Evolutionary conservation across 2,329 filamentous ascomycete genomes (phyloP).

Genomic region (Aspergillus sp.): DNA sequence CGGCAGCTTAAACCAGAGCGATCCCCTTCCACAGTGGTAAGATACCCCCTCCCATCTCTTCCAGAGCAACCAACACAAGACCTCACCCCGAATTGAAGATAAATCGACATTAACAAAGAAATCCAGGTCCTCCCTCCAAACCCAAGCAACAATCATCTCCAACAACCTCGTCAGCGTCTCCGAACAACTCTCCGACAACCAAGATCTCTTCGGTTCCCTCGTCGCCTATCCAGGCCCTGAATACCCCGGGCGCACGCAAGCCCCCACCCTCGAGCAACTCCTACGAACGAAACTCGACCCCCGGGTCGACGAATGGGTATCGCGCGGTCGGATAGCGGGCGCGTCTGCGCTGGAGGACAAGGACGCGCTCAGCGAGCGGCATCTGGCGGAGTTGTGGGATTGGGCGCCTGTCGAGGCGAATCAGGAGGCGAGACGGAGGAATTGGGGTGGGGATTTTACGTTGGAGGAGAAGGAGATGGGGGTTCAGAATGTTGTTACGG

Average conservation of each 20-base stretch:
- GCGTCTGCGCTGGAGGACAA: conserved; percentile 4
- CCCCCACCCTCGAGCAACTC: conserved; percentile 59
- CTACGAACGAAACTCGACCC: conserved; percentile 82
- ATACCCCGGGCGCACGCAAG: conserved; percentile 65
- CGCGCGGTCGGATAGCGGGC: conserved; percentile 47
- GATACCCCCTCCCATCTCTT: conserved; percentile 12
- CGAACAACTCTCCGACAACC: conserved; percentile 60
- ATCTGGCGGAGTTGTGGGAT: conserved; percentile 58
- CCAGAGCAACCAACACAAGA: neutral
- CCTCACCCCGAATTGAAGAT: conserved; percentile 2
- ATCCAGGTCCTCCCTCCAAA: conserved; percentile 63
- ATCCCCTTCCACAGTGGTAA: conserved; percentile 65
- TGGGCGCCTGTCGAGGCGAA: conserved; percentile 50
- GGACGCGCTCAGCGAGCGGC: conserved; percentile 36
- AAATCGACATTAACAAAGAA: conserved; percentile 1
- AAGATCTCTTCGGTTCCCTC: conserved; percentile 63
- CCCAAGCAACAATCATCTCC: conserved; percentile 66
- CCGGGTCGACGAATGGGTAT: conserved; percentile 67
- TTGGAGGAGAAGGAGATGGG: conserved; percentile 64
- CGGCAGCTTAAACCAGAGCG: conserved; percentile 55
- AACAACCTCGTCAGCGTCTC: conserved; percentile 65
- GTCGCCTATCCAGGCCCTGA: conserved; percentile 72
- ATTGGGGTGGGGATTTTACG: conserved; percentile 65
- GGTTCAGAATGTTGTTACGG: conserved; percentile 66
- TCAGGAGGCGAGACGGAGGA: conserved; percentile 39